Evolutionary conservation across 352 stramenopile genomes (phyloP).

Genomic region (Phytophthora quininea): DNA sequence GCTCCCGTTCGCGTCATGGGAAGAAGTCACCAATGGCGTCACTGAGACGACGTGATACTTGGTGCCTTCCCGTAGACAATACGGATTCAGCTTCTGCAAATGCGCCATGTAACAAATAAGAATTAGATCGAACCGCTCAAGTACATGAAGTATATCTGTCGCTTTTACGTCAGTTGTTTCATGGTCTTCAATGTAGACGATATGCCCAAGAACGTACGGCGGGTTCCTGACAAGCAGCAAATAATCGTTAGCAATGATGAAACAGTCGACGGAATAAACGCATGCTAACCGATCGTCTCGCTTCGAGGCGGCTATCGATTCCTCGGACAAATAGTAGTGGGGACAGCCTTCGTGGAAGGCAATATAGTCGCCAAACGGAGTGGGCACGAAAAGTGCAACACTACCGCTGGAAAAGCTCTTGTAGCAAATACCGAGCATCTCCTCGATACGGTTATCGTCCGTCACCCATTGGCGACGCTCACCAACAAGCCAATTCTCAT

Average conservation of each 20-base stretch:
- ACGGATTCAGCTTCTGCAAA: conserved; percentile 60
- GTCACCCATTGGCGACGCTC: conserved; percentile 56
- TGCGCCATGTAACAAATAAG: no score
- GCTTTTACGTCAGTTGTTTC: conserved; percentile 56
- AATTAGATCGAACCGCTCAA: no score
- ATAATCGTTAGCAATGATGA: not conserved
- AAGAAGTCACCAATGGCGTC: conserved; percentile 59
- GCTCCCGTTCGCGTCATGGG: conserved; percentile 39
- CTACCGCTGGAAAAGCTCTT: conserved; percentile 78
- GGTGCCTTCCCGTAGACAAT: conserved; percentile 69
- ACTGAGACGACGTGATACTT: conserved; percentile 80
- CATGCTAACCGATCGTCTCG: conserved; percentile 46
- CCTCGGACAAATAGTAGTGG: conserved; percentile 81
- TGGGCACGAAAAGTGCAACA: conserved; percentile 80
- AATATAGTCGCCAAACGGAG: conserved; percentile 84
- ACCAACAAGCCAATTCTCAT: conserved; percentile 39
- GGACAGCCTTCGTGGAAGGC: conserved; percentile 86
- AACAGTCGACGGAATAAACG: not conserved
- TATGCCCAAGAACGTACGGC: conserved; percentile 77
- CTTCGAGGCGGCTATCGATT: conserved; percentile 80
- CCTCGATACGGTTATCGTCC: conserved; percentile 70
- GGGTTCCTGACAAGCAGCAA: conserved; percentile 46
- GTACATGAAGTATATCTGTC: no score
- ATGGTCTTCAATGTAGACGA: conserved; percentile 85
- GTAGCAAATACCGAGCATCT: conserved; percentile 84